Evolutionary conservation across 2,329 filamentous ascomycete genomes (phyloP).

Genomic region (Clarireedia hainanense): DNA sequence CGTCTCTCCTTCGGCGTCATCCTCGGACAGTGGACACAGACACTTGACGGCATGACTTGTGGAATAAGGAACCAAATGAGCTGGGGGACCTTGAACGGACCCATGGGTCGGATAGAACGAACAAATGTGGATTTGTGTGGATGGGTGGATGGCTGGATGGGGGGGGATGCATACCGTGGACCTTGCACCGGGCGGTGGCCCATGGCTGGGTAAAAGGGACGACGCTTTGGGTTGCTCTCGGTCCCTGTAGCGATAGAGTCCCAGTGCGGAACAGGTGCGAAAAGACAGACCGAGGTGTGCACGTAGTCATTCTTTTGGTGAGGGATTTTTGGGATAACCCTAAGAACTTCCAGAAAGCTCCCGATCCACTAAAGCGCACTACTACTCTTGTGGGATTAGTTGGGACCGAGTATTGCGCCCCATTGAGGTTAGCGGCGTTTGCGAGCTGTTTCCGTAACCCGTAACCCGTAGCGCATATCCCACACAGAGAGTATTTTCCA

Average conservation of each 20-base stretch:
- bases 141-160: too few species aligned
- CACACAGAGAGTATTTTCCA: background rate
- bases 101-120: slow-evolving; percentile 1
- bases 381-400: background rate
- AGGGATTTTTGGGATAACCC: slow-evolving; percentile 3
- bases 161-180: background rate
- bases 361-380: background rate
- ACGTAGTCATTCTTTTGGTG: slow-evolving; percentile 1
- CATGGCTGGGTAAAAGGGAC: too few species aligned
- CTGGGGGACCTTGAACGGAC: background rate
- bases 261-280: too few species aligned
- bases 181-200: too few species aligned
- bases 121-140: background rate
- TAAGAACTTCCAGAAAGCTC: background rate
- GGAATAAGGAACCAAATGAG: background rate
- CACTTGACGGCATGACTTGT: slow-evolving; percentile 5
- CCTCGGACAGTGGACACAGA: slow-evolving; percentile 7
- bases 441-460: background rate
- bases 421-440: background rate
- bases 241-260: background rate
- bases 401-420: background rate
- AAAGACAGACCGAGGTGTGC: too few species aligned
- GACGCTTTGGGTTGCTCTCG: background rate
- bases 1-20: slow-evolving; percentile 8
- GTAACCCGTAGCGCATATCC: background rate